These are phyloP conservation scores for Clavispora fructus DNA, from an alignment of 805 yeast genomes.

Conservation along the genomic window DNA sequence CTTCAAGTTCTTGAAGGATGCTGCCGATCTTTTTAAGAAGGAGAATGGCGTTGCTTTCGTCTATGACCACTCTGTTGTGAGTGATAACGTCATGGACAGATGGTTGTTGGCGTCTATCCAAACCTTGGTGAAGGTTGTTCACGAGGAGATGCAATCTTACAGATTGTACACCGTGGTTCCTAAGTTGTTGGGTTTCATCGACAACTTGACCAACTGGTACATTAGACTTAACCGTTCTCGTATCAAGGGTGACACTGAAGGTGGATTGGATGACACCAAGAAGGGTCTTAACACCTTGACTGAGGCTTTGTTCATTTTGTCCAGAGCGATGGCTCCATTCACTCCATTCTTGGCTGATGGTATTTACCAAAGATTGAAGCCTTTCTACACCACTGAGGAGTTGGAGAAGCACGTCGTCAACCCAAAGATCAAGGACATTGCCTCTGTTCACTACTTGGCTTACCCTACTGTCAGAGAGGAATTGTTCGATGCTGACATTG, in stretches of 20 bases:
- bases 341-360: constrained; percentile 93
- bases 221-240: constrained; percentile 97
- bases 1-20: constrained; percentile 92
- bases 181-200: constrained; percentile 79
- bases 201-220: constrained; percentile 97
- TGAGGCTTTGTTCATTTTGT: constrained; percentile 82
- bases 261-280: constrained; percentile 76
- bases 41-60: constrained; percentile 63
- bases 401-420: constrained; percentile 39
- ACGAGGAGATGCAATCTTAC: constrained; percentile 84
- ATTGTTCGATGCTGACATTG: constrained; percentile 76
- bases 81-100: constrained; percentile 92
- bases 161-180: constrained; percentile 96
- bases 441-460: constrained; percentile 91
- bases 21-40: constrained; percentile 79
- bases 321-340: constrained; percentile 97
- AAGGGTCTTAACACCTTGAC: constrained; percentile 86
- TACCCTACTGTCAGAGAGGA: constrained; percentile 83
- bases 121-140: constrained; percentile 80
- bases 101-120: constrained; percentile 98
- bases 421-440: constrained; percentile 48
- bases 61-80: constrained; percentile 58
- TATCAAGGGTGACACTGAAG: constrained; percentile 79
- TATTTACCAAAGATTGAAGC: constrained; percentile 72
- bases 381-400: constrained; percentile 54